These are phyloP conservation scores for Xylariales sp. DNA, from an alignment of 2,329 filamentous ascomycete species.

Conservation along the genomic window DNA sequence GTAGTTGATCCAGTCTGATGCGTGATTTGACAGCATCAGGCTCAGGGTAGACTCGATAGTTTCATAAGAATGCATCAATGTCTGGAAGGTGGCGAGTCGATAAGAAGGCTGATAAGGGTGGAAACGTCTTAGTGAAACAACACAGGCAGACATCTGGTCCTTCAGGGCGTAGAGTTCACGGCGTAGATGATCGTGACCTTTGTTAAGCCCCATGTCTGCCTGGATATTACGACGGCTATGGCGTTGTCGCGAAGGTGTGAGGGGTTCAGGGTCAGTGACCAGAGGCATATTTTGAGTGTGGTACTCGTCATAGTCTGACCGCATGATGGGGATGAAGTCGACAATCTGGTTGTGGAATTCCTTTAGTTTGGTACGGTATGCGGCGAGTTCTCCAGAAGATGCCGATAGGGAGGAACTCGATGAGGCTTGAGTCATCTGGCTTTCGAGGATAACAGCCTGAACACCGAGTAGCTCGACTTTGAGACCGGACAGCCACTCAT, in stretches of 20 bases:
- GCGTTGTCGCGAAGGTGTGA: neutral
- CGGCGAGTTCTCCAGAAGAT: neutral
- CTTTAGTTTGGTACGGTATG: conserved; percentile 3
- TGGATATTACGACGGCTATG: conserved; percentile 1
- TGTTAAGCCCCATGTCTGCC: neutral
- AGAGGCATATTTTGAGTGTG: conserved; percentile 8
- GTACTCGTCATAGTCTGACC: conserved; percentile 19
- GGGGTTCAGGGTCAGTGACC: neutral
- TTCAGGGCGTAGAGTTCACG: conserved; percentile 18
- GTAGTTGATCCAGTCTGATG: conserved; percentile 19
- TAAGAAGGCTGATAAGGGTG: conserved; percentile 7
- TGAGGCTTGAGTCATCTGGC: neutral
- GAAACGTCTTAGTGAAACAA: conserved; percentile 11
- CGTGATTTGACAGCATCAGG: conserved; percentile 18
- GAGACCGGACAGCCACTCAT: conserved; percentile 17
- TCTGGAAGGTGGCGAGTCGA: neutral
- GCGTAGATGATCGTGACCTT: conserved; percentile 13
- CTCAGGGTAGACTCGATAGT: conserved; percentile 15
- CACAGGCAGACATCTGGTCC: conserved; percentile 17
- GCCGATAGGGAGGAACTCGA: neutral
- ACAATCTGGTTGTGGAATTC: conserved; percentile 15
- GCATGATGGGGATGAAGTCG: conserved; percentile 16
- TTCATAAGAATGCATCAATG: conserved; percentile 11
- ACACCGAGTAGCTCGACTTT: conserved; percentile 14
- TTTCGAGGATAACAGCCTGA: conserved; percentile 8